These are phyloP conservation scores for Diaporthe eres DNA, from an alignment of 2,329 filamentous ascomycete genomes.

Conservation along the genomic window DNA sequence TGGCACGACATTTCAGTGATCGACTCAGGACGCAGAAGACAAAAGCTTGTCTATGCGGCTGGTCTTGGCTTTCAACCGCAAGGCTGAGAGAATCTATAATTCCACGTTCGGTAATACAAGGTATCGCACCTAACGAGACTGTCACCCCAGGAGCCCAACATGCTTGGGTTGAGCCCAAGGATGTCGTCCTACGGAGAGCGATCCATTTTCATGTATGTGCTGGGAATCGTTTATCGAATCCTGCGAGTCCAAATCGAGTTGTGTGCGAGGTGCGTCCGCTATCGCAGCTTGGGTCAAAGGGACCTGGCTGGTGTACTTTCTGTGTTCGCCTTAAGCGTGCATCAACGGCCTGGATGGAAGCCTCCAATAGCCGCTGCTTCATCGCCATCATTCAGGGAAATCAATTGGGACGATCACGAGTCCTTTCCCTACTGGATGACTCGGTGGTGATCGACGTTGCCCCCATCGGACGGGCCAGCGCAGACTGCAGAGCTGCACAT, in stretches of 20 bases:
- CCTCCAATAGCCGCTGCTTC: not conserved
- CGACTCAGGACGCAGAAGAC: constrained; percentile 24
- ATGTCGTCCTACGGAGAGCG: not conserved
- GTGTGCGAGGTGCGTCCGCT: not conserved
- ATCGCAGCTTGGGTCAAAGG: not conserved
- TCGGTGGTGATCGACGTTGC: not conserved
- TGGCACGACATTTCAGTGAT: constrained; percentile 31
- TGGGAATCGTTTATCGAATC: constrained; percentile 1
- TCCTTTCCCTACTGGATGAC: not conserved
- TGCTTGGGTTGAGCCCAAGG: too few species aligned
- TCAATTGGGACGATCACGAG: not conserved
- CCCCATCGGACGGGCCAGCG: constrained; percentile 11
- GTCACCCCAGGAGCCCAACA: not conserved
- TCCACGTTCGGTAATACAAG: constrained; percentile 12
- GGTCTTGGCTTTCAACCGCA: constrained; percentile 34
- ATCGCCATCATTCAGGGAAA: not conserved
- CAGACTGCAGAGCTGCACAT: constrained; percentile 6
- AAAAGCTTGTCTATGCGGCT: constrained; percentile 34
- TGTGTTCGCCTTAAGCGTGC: not conserved
- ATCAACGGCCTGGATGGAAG: not conserved
- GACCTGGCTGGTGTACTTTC: not conserved
- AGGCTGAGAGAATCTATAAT: constrained; percentile 21
- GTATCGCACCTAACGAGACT: not conserved
- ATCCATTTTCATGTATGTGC: not conserved
- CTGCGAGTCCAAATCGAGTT: constrained; percentile 19